A percentile compares a stretch with the other conserved stretches of the same genome.
These are phyloP conservation scores for Saturnispora quitensis DNA, from an alignment of 805 yeast species.

Conservation along the genomic window DNA sequence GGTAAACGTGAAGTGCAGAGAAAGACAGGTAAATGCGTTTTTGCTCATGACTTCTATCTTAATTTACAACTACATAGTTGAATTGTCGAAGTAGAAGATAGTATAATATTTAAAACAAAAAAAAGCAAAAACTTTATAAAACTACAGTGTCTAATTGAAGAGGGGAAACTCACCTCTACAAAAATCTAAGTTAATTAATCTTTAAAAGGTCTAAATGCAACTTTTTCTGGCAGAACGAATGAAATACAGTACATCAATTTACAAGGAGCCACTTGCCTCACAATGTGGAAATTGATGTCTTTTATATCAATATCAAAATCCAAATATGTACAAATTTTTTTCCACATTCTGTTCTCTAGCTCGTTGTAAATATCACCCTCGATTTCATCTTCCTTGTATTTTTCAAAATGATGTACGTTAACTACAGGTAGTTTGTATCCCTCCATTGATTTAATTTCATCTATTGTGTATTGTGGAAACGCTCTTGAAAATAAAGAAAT, in stretches of 20 bases:
- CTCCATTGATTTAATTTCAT: constrained; percentile 29
- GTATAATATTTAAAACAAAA: too few species aligned
- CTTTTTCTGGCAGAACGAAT: constrained; percentile 60
- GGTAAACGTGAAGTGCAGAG: too few species aligned
- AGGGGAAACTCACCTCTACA: not conserved
- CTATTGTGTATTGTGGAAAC: constrained; percentile 29
- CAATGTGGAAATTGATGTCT: constrained; percentile 61
- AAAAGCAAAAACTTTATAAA: not conserved
- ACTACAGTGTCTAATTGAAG: not conserved
- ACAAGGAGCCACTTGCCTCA: constrained; percentile 92
- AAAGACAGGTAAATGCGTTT: too few species aligned
- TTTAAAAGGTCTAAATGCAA: constrained; percentile 37
- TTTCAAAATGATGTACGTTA: constrained; percentile 90
- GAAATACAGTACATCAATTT: constrained; percentile 92
- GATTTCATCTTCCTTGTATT: constrained; percentile 59
- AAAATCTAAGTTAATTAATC: not conserved
- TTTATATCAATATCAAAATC: constrained; percentile 40
- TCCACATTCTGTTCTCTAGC: constrained; percentile 54
- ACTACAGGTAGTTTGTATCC: constrained; percentile 60
- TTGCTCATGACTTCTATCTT: too few species aligned
- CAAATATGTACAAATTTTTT: constrained; percentile 39
- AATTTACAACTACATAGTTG: too few species aligned
- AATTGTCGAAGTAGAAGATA: too few species aligned
- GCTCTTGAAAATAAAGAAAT: constrained; percentile 54
- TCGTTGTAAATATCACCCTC: constrained; percentile 65